phyloP scores from a whole-genome alignment of 1,284 basidiomycete genomes.

The Marasmius sp. region DNA sequence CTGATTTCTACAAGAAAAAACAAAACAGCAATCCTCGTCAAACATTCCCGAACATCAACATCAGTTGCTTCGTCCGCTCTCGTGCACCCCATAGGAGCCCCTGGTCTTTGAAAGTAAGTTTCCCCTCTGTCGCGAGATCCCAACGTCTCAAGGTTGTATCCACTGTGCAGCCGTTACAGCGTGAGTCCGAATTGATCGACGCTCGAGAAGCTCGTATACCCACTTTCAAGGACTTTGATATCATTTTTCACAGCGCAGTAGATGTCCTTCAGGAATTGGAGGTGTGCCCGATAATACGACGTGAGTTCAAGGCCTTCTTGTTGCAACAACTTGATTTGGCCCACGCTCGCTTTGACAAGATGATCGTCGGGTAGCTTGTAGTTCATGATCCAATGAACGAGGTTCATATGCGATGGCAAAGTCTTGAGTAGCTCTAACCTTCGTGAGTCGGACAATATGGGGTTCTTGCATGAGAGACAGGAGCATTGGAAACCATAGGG shows the following conservation, averaged over 20 bases:
- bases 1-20: constrained; percentile 12
- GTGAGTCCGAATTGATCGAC: no score
- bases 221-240: no score
- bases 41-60: no score
- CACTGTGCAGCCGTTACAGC: no score
- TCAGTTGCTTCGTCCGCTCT: no score
- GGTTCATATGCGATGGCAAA: background rate
- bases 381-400: background rate
- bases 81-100: no score
- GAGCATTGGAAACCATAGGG: background rate
- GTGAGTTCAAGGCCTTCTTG: background rate
- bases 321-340: background rate
- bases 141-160: no score
- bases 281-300: background rate
- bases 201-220: no score
- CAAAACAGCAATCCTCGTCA: no score
- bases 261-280: background rate
- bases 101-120: no score
- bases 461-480: background rate
- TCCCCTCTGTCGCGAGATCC: no score
- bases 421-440: background rate
- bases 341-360: background rate
- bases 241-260: background rate
- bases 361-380: background rate
- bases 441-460: background rate